Percentiles rank a stretch among this genome's conserved stretches.
These are phyloP conservation scores for Alternaria sp. DNA, from an alignment of 2,329 filamentous ascomycete genomes.

Conservation along the genomic window DNA sequence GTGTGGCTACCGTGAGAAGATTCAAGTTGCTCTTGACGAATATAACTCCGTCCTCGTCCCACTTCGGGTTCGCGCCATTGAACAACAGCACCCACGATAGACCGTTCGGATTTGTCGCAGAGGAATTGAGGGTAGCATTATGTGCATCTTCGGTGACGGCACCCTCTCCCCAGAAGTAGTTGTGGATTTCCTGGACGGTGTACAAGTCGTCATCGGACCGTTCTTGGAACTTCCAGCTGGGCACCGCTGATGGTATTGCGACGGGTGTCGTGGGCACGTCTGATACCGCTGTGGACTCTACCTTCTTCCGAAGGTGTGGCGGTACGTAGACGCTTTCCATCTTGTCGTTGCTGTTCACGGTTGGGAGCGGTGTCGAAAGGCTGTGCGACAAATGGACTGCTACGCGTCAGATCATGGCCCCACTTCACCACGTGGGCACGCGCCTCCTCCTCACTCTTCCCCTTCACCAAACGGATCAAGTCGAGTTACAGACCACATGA, in stretches of 20 bases:
- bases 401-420: not conserved
- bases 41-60: not conserved
- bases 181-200: not conserved
- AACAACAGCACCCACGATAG: not conserved
- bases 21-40: constrained; percentile 1
- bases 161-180: not conserved
- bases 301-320: not conserved
- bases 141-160: not conserved
- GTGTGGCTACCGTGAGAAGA: not conserved
- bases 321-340: not conserved
- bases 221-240: not conserved
- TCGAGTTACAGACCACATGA: not conserved
- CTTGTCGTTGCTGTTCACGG: not conserved
- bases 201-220: not conserved
- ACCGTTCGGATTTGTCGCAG: not conserved
- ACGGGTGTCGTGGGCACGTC: not conserved
- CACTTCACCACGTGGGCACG: not conserved
- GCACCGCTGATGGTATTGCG: not conserved
- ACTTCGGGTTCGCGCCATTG: not conserved
- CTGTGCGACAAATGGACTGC: not conserved
- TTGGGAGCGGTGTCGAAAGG: not conserved
- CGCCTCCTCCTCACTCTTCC: not conserved
- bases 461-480: not conserved
- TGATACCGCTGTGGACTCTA: no score
- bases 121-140: not conserved